These are phyloP conservation scores for Aspergillus alliaceus DNA, from an alignment of 2,329 filamentous ascomycete genomes.

Conservation along the genomic window DNA sequence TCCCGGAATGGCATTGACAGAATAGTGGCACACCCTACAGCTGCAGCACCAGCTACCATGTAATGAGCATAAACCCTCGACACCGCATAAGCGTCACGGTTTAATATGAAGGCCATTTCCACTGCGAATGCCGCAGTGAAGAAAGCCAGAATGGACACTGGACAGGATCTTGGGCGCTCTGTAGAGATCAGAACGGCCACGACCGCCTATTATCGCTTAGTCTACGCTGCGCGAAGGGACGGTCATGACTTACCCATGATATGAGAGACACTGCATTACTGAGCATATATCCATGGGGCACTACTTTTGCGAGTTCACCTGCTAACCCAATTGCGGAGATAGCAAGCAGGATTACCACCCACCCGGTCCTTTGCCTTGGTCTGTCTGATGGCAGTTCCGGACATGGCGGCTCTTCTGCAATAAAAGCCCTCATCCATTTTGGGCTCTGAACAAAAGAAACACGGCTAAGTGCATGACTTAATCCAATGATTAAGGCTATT, in stretches of 20 bases:
- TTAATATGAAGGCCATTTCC: conserved; percentile 34
- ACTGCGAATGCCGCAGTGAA: conserved; percentile 35
- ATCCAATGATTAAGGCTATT: conserved; percentile 25
- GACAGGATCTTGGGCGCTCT: conserved; percentile 43
- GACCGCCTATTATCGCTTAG: conserved; percentile 32
- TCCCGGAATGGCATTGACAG: conserved; percentile 71
- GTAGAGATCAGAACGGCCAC: conserved; percentile 35
- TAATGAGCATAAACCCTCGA: conserved; percentile 23
- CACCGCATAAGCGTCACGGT: conserved; percentile 10
- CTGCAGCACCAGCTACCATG: conserved; percentile 40
- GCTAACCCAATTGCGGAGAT: conserved; percentile 39
- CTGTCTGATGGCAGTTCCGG: conserved; percentile 33
- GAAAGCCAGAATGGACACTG: conserved; percentile 38
- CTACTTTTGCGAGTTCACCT: conserved; percentile 31
- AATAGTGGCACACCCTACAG: conserved; percentile 54
- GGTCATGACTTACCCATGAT: conserved; percentile 39
- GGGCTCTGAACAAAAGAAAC: conserved; percentile 36
- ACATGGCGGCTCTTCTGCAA: conserved; percentile 42
- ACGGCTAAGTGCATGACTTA: conserved; percentile 29
- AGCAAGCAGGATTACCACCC: conserved; percentile 39
- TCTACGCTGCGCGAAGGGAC: conserved; percentile 14
- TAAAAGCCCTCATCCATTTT: conserved; percentile 54
- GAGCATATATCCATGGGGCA: conserved; percentile 16
- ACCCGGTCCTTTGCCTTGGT: conserved; percentile 29
- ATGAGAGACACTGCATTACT: conserved; percentile 27